These are phyloP conservation scores for Hypoxylon sp. DNA, from an alignment of 2,329 filamentous ascomycete species.

Conservation along the genomic window DNA sequence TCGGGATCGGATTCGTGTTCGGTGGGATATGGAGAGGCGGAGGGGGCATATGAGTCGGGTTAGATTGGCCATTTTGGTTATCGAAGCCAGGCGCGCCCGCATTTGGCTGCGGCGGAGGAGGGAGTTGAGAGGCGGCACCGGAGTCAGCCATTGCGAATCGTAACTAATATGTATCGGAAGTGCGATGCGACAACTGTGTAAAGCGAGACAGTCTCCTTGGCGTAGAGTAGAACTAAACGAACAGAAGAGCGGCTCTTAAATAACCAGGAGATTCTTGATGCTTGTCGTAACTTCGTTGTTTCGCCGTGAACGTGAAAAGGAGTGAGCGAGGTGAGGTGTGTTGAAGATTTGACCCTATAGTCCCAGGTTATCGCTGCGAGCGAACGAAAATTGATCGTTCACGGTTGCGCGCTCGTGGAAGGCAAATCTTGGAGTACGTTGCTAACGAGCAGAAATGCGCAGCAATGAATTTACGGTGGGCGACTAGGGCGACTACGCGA, in stretches of 20 bases:
- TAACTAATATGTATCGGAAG: constrained; percentile 12
- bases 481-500: constrained; percentile 39
- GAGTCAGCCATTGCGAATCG: constrained; percentile 76
- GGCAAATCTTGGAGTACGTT: constrained; percentile 39
- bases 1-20: constrained; percentile 95
- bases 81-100: constrained; percentile 82
- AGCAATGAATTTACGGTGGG: constrained; percentile 38
- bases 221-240: constrained; percentile 19
- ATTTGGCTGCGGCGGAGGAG: constrained; percentile 75
- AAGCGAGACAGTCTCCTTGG: constrained; percentile 30
- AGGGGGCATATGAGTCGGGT: constrained; percentile 84
- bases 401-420: constrained; percentile 35
- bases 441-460: constrained; percentile 39
- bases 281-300: constrained; percentile 45
- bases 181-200: constrained; percentile 27
- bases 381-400: constrained; percentile 11
- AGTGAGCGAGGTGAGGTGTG: constrained; percentile 35
- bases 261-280: constrained; percentile 30
- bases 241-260: constrained; percentile 26
- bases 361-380: constrained; percentile 18
- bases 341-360: constrained; percentile 36
- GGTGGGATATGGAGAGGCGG: constrained; percentile 93
- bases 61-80: constrained; percentile 75
- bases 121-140: constrained; percentile 74
- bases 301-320: constrained; percentile 33